Evolutionary conservation across 2,329 filamentous ascomycete genomes (phyloP).

Genomic region (Podosphaera fusca): DNA sequence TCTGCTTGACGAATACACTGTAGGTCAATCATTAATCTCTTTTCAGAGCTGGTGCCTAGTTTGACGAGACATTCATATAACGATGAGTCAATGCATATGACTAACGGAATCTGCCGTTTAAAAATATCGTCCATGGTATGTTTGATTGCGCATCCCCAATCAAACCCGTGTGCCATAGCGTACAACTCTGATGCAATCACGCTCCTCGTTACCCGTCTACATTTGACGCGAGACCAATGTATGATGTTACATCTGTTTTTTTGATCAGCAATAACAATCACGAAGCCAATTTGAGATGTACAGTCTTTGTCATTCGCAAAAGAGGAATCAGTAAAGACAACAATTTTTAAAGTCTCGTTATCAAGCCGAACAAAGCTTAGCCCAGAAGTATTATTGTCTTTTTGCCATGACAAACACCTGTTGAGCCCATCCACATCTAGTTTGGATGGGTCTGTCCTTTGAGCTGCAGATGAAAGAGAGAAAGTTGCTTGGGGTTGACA

Average conservation of each 20-base stretch:
- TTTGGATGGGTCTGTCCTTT: neutral
- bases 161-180: neutral
- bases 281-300: neutral
- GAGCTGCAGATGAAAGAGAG: conserved; percentile 1
- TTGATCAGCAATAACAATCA: neutral
- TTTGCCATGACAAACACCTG: neutral
- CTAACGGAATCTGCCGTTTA: neutral
- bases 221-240: neutral
- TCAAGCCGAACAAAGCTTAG: neutral
- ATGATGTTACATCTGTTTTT: neutral
- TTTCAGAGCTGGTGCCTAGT: neutral
- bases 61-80: neutral
- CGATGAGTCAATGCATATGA: neutral
- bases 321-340: neutral
- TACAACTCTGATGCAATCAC: neutral
- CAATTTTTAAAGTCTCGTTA: neutral
- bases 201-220: neutral
- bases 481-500: conserved; percentile 3
- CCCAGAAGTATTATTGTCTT: neutral
- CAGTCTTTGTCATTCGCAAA: neutral
- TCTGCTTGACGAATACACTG: neutral
- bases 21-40: neutral
- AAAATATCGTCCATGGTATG: neutral
- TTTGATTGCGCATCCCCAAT: neutral
- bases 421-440: neutral